Conservation (phyloP, 1,284 basidiomycete species). For the Austroboletus olivaceoglutinosus region DNA sequence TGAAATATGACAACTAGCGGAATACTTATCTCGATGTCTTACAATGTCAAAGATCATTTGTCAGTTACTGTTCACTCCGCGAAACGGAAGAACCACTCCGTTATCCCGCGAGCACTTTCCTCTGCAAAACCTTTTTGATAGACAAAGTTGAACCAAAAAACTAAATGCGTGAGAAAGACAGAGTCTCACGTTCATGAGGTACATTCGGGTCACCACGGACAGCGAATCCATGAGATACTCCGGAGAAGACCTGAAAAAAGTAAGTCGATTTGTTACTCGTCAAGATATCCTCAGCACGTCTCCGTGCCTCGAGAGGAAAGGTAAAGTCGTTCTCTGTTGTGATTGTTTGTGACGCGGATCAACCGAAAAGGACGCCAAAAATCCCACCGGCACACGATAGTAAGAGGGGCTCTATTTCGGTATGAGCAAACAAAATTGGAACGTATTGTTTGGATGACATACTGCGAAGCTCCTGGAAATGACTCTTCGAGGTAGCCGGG, state of each 20-base stretch:
- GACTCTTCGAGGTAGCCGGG: conserved; percentile 52
- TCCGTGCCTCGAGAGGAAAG: conserved; percentile 21
- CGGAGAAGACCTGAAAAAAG: conserved; percentile 31
- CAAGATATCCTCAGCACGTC: conserved; percentile 30
- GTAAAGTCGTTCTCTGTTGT: conserved; percentile 26
- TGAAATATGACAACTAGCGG: too few species aligned
- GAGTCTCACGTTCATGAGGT: conserved; percentile 22
- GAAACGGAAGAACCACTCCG: conserved; percentile 20
- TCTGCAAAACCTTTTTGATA: conserved; percentile 16
- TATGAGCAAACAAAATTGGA: background rate
- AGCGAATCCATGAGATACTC: conserved; percentile 34
- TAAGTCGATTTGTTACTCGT: conserved; percentile 21
- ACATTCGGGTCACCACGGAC: conserved; percentile 23
- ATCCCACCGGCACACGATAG: conserved; percentile 48
- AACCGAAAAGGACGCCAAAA: background rate
- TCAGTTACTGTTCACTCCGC: background rate
- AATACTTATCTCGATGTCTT: background rate
- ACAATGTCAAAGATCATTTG: background rate
- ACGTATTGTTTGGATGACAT: conserved; percentile 14
- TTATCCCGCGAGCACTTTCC: conserved; percentile 19
- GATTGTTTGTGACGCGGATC: conserved; percentile 27
- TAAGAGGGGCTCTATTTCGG: conserved; percentile 45
- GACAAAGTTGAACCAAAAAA: background rate
- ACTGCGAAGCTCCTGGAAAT: conserved; percentile 49
- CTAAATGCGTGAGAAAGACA: conserved; percentile 19